Percentiles rank a stretch among this genome's conserved stretches.
phyloP scores from a whole-genome alignment of 1,284 basidiomycete genomes.

The Tilletia horrida region DNA sequence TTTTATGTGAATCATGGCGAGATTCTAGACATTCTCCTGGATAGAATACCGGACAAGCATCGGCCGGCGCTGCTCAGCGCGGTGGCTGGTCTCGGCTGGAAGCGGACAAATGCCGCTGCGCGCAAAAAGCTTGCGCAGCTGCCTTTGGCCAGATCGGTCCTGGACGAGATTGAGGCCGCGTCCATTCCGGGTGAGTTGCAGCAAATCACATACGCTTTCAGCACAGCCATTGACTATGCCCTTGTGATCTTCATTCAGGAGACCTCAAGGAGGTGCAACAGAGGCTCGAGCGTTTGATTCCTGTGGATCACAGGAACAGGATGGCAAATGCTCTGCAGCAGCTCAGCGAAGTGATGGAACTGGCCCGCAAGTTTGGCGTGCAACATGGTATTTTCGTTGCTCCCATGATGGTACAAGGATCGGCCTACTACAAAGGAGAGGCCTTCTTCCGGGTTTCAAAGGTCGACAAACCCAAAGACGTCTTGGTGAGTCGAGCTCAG shows the following conservation, averaged over 20 bases:
- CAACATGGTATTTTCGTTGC: slow-evolving; percentile 65
- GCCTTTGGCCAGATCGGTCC: slow-evolving; percentile 39
- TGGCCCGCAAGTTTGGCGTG: slow-evolving; percentile 66
- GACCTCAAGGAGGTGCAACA: slow-evolving; percentile 37
- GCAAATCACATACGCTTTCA: slow-evolving; percentile 4
- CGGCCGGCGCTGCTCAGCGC: slow-evolving; percentile 25
- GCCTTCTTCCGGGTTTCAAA: slow-evolving; percentile 70
- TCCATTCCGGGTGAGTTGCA: slow-evolving; percentile 26
- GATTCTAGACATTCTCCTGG: slow-evolving; percentile 42
- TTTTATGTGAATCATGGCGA: slow-evolving; percentile 51
- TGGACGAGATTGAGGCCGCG: slow-evolving; percentile 51
- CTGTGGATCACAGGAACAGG: slow-evolving; percentile 34
- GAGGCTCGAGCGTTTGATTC: slow-evolving; percentile 37
- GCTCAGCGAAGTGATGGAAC: slow-evolving; percentile 66
- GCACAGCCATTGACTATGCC: background rate
- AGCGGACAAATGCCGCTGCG: slow-evolving; percentile 33
- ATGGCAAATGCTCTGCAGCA: slow-evolving; percentile 59
- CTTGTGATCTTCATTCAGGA: slow-evolving; percentile 19
- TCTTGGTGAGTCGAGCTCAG: slow-evolving; percentile 59
- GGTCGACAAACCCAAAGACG: slow-evolving; percentile 66
- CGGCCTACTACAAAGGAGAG: slow-evolving; percentile 68
- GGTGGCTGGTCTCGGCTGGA: slow-evolving; percentile 32
- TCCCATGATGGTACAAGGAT: slow-evolving; percentile 65
- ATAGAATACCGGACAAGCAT: slow-evolving; percentile 41
- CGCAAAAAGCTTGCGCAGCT: slow-evolving; percentile 39